Base-by-base conservation (phyloP, 805 yeast species). In the Nakazawaea molendinolei region DNA sequence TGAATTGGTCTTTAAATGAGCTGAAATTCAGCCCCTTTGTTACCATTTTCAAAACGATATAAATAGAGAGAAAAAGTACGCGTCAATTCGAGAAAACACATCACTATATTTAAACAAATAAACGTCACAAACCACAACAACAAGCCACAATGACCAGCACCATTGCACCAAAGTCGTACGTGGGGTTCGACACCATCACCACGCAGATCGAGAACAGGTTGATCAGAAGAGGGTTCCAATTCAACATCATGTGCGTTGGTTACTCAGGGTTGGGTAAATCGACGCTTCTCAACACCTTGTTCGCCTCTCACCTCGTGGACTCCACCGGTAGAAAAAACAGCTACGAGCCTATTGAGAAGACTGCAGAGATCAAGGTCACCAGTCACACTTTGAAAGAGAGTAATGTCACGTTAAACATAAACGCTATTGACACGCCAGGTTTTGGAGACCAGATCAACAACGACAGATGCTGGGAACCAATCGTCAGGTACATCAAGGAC, bases 371-470 rank as follows among this genome's bases (percentile, higher is more conserved):
- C 56, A 73, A 76, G 44, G 79, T 79, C 19, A 68, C 78, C 20
- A 59, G 73, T n/a, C 89, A 81, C 43, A 69, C 72, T 13, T 69
- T 92, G 45, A 61, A 76, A 39, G 98, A 92, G 61, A 87, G 86
- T 57, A 84, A 83, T 46, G 97, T 92, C 39, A 77, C 79, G 44
- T 74, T 92, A 56, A 81, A 81, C 51, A 65, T 92, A 45, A 89
- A 86, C 50, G 78, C 92, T 38, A 85, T 92, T 54, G 98, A 92
- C 57, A 92, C 98, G 3, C 97, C 97, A 15, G 97, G 97, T 12
- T 92, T 86, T 67, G 97, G 96, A 26, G 98, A 92, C 67, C 95
- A 85, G 63, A 83, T 92, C 47, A 85, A 87, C 65, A 89, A 89
- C 61, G 94, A 85, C 51, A 84, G 82, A 61, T 87, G 95, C 61